Evolutionary conservation across 352 stramenopile genomes (phyloP), one percentile per base, ranked within the genome.

Genomic region (Phytophthora sojae): DNA sequence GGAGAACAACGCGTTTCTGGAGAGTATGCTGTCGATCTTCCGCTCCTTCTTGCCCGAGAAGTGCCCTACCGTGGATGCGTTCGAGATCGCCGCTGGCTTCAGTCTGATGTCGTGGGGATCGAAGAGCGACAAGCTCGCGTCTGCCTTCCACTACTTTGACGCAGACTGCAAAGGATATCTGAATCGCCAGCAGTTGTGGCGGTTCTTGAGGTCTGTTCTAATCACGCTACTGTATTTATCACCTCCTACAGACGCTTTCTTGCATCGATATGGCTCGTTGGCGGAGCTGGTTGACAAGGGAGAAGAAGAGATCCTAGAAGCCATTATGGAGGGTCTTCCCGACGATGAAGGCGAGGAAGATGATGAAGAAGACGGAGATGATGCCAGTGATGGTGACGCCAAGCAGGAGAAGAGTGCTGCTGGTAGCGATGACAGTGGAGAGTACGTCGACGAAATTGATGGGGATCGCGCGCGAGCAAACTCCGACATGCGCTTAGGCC

Each of bases 81-180:
- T 94, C 37, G 89, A 96, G 63, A 83, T 96, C 17, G 89, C 89
- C 1, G 89, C 89, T 6, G 89, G 86, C 0, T 95, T 95, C 42
- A 94, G 84, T 51, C 63, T 96, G 12, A 93, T 96, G 64, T 73
- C 84, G 12, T 92, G 82, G 77, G 89, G 89, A 1, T 95, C 89
- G 6, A 96, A 96, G 59, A 96, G 89, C 44, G 89, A 96, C 73
- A 96, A 96, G 39, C 69, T 96, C 6, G 74, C 77, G n/a, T 86
- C 85, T 14, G 78, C 88, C 0, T 96, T 96, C 54, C 86, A 96
- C 64, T 96, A 91, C 57, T 96, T 95, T 51, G 89, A 96, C 47
- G 78, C 80, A 5, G 89, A 96, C 37, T 88, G 85, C 69, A 94
- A 94, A 29, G 87, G 84, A 0, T 93, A 86, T 23, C 62, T 96